Conservation (phyloP, 176 grass and related monocot genomes). For the Hordeum vulgare region DNA sequence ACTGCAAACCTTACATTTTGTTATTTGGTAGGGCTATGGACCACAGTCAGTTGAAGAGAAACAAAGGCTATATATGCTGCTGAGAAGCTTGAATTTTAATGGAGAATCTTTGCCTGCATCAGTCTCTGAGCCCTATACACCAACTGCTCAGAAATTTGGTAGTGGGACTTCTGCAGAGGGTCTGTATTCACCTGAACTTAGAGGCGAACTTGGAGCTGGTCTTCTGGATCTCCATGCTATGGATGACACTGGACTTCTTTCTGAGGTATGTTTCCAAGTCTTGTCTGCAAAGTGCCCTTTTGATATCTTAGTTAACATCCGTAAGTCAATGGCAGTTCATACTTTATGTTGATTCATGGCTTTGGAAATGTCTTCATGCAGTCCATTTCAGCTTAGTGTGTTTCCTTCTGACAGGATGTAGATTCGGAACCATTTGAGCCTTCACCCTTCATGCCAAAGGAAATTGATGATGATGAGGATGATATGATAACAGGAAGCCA, state of each 20-base stretch:
- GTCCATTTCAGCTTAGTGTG: slow-evolving; percentile 17
- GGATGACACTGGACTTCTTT: slow-evolving; percentile 91
- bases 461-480: slow-evolving; percentile 75
- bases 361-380: slow-evolving; percentile 13
- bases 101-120: slow-evolving; percentile 49
- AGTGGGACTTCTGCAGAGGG: slow-evolving; percentile 45
- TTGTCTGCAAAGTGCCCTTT: background rate
- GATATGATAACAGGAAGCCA: slow-evolving; percentile 50
- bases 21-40: slow-evolving; percentile 84
- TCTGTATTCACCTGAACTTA: slow-evolving; percentile 91
- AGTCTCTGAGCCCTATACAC: slow-evolving; percentile 64
- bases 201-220: slow-evolving; percentile 96
- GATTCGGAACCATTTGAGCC: slow-evolving; percentile 85
- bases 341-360: slow-evolving; percentile 24
- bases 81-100: slow-evolving; percentile 88
- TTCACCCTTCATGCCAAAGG: slow-evolving; percentile 83
- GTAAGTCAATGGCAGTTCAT: background rate
- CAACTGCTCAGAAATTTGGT: slow-evolving; percentile 61
- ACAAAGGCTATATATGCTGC: slow-evolving; percentile 75
- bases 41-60: slow-evolving; percentile 92
- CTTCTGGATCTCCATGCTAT: slow-evolving; percentile 96
- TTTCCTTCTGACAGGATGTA: slow-evolving; percentile 63
- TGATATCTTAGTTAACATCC: background rate
- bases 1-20: slow-evolving; percentile 7
- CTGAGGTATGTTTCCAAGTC: slow-evolving; percentile 56